Evolutionary conservation across 2,329 filamentous ascomycete genomes (phyloP).

Genomic region (Diaporthe batatas): DNA sequence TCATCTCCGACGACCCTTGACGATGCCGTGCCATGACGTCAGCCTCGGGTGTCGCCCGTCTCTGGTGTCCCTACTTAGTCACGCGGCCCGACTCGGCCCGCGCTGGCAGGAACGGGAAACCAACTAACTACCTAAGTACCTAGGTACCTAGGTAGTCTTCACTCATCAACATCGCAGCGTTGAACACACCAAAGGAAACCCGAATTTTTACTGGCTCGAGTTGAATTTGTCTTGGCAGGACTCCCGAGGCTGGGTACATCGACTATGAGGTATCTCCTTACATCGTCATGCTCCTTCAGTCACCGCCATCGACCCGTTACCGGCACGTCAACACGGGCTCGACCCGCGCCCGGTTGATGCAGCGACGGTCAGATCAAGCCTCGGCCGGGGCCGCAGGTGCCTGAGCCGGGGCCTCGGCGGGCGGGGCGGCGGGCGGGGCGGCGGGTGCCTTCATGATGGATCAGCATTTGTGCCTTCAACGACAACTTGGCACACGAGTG

Average conservation of each 20-base stretch:
- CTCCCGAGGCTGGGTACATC: too few relatives aligned
- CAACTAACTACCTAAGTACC: too few relatives aligned
- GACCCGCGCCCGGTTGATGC: neutral
- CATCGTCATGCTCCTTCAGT: neutral
- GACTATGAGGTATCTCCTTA: neutral
- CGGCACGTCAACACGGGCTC: neutral
- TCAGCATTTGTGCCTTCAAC: too few relatives aligned
- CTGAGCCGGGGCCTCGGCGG: slow-evolving; percentile 12
- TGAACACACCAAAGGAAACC: too few relatives aligned
- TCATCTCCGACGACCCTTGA: slow-evolving; percentile 25
- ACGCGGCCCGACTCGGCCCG: slow-evolving; percentile 27
- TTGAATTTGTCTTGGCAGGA: neutral
- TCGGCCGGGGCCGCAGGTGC: slow-evolving; percentile 15
- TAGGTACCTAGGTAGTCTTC: too few relatives aligned
- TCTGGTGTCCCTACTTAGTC: neutral
- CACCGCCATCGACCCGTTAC: neutral
- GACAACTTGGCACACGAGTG: too few relatives aligned
- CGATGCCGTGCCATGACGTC: neutral
- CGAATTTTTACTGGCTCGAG: neutral
- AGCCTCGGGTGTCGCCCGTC: slow-evolving; percentile 15
- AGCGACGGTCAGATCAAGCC: slow-evolving; percentile 3
- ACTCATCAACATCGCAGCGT: neutral
- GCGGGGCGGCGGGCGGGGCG: neutral
- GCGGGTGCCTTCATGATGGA: neutral
- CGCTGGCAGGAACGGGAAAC: neutral